Conservation (phyloP, 2,329 filamentous ascomycete species). For the Ophiostoma perfectum region DNA sequence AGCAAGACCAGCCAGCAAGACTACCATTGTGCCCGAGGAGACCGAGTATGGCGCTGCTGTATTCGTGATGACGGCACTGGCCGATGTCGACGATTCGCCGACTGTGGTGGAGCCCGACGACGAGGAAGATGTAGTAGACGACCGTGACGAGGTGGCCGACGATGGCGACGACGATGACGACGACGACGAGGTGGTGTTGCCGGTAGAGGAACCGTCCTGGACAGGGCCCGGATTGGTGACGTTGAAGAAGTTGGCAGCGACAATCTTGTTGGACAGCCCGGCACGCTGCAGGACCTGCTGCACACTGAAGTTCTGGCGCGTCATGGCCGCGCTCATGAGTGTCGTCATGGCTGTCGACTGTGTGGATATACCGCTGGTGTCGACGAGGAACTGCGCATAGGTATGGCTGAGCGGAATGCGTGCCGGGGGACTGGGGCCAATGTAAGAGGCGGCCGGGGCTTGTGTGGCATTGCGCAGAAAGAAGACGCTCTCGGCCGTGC, state of each 20-base stretch:
- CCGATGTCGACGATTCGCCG: background rate
- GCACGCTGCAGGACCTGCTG: conserved; percentile 32
- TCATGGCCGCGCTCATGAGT: conserved; percentile 31
- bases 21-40: background rate
- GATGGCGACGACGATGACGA: background rate
- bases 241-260: conserved; percentile 36
- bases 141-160: background rate
- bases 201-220: background rate
- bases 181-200: background rate
- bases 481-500: conserved; percentile 27
- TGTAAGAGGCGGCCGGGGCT: conserved; percentile 33
- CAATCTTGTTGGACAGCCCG: conserved; percentile 32
- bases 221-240: background rate
- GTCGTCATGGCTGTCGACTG: conserved; percentile 25
- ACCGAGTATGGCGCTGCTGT: background rate
- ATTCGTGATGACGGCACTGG: background rate
- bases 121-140: background rate
- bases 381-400: conserved; percentile 39
- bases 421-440: conserved; percentile 38
- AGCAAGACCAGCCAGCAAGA: background rate
- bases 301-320: conserved; percentile 34
- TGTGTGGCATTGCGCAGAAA: conserved; percentile 34
- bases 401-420: conserved; percentile 36
- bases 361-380: conserved; percentile 33
- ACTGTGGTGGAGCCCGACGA: background rate